phyloP scores from a whole-genome alignment of 495 filamentous ascomycete genomes.

The Wilcoxina mikolae region DNA sequence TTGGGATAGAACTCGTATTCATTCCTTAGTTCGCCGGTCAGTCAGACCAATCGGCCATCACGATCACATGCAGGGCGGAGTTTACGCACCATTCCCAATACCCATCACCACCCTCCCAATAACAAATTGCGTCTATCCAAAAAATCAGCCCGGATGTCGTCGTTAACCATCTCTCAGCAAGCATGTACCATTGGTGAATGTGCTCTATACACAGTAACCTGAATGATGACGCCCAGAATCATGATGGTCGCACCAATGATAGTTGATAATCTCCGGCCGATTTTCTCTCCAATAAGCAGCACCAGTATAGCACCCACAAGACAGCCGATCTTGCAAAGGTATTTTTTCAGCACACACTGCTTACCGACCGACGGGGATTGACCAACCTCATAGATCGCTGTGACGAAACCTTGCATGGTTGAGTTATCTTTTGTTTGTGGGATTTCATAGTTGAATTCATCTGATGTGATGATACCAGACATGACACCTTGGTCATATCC shows the following conservation, averaged over 20 bases:
- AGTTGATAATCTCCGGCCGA: constrained; percentile 49
- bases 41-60: too few relatives aligned
- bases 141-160: too few relatives aligned
- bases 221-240: constrained; percentile 59
- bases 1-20: constrained; percentile 64
- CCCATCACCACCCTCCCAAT: constrained; percentile 61
- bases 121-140: constrained; percentile 51
- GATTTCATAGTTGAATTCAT: constrained; percentile 55
- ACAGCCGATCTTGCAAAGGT: constrained; percentile 71
- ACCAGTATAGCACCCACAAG: constrained; percentile 59
- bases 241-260: constrained; percentile 53
- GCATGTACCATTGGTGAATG: constrained; percentile 16
- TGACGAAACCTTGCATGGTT: constrained; percentile 66
- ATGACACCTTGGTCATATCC: constrained; percentile 99
- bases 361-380: too few relatives aligned
- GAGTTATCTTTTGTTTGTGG: constrained; percentile 48
- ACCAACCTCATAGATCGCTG: constrained; percentile 71
- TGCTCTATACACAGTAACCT: constrained; percentile 36
- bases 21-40: too few relatives aligned
- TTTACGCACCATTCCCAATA: constrained; percentile 51
- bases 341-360: too few relatives aligned
- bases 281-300: constrained; percentile 48
- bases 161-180: too few relatives aligned
- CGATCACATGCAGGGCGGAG: too few relatives aligned
- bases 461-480: constrained; percentile 96